phyloP scores from a whole-genome alignment of 345 rosid species.

The Syzygium jambos region DNA sequence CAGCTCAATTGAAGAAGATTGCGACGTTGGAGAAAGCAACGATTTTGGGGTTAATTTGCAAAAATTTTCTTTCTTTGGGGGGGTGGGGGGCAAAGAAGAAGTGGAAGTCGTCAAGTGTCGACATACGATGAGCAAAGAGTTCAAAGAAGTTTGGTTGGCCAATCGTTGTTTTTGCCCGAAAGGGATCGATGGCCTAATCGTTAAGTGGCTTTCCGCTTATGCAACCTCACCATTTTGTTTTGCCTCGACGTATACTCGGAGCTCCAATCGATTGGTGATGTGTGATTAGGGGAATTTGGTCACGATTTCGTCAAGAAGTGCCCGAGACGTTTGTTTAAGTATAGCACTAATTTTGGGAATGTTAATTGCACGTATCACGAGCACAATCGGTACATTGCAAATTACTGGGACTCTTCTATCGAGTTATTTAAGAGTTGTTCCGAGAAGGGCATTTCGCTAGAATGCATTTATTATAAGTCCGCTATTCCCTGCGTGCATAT shows the following conservation, averaged over 20 bases:
- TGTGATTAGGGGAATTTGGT: background rate
- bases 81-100: background rate
- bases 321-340: background rate
- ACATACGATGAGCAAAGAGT: background rate
- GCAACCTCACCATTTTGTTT: background rate
- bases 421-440: too few relatives aligned
- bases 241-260: background rate
- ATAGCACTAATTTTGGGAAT: background rate
- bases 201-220: background rate
- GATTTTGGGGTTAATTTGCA: background rate
- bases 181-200: background rate
- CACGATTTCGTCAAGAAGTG: background rate
- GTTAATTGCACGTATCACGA: background rate
- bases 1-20: background rate
- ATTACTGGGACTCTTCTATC: too few relatives aligned
- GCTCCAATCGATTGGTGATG: background rate
- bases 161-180: background rate
- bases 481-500: background rate
- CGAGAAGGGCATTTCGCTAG: too few relatives aligned
- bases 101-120: background rate
- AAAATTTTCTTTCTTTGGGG: background rate
- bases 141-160: background rate
- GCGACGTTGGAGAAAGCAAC: background rate
- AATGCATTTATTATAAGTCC: background rate
- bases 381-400: background rate